Evolutionary conservation across 148 eudicot species (phyloP).

Genomic region (Cornus kousa): DNA sequence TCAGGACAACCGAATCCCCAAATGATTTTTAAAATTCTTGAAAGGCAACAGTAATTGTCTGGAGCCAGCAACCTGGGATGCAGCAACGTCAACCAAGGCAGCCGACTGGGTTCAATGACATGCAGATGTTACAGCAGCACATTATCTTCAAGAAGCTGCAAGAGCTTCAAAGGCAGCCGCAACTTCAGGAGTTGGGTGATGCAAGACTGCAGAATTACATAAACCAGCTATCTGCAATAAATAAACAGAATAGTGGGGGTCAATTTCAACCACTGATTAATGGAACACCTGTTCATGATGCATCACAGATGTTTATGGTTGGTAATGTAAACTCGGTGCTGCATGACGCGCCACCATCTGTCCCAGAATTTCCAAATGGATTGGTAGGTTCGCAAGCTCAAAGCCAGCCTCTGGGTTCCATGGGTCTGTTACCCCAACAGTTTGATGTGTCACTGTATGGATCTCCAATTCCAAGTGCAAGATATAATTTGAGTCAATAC

Average conservation of each 20-base stretch:
- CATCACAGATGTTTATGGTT: slow-evolving; percentile 30
- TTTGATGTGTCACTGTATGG: slow-evolving; percentile 41
- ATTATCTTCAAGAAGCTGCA: slow-evolving; percentile 56
- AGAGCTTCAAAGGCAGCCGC: slow-evolving; percentile 55
- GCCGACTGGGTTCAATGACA: slow-evolving; percentile 32
- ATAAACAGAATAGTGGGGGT: slow-evolving; percentile 29
- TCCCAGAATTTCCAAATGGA: slow-evolving; percentile 48
- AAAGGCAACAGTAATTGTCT: neutral
- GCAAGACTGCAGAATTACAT: slow-evolving; percentile 38
- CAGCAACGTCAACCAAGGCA: slow-evolving; percentile 35
- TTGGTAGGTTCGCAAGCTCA: slow-evolving; percentile 24
- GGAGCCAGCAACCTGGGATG: slow-evolving; percentile 15
- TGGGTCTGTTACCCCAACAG: slow-evolving; percentile 28
- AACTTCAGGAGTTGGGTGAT: slow-evolving; percentile 44
- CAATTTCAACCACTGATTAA: slow-evolving; percentile 25
- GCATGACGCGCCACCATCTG: slow-evolving; percentile 29
- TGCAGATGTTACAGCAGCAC: slow-evolving; percentile 54
- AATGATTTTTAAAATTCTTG: neutral
- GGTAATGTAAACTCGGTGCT: slow-evolving; percentile 41
- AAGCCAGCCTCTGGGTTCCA: slow-evolving; percentile 19
- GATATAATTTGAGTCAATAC: slow-evolving; percentile 22
- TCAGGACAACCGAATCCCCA: slow-evolving; percentile 2
- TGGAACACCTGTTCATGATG: slow-evolving; percentile 34
- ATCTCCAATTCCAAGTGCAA: slow-evolving; percentile 31
- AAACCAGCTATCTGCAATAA: slow-evolving; percentile 32